Percentiles rank a stretch among this genome's conserved stretches.
phyloP scores from a whole-genome alignment of 202 grass and related monocot species.

The Zoysia matrella region DNA sequence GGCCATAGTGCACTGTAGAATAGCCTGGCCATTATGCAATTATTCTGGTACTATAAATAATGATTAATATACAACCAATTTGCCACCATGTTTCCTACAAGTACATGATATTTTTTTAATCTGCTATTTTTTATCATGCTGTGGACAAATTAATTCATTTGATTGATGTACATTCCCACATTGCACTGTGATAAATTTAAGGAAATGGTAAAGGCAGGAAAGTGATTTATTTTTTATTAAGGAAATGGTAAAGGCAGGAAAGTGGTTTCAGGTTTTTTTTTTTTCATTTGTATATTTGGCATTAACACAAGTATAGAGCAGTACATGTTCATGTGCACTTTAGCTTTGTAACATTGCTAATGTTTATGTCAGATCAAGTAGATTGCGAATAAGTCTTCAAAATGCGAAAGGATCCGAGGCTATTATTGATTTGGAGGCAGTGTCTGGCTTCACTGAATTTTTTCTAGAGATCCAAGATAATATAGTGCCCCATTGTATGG shows the following conservation, averaged over 20 bases:
- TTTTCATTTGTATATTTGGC: conserved; percentile 13
- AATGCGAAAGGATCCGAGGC: conserved; percentile 54
- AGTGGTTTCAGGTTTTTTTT: conserved; percentile 22
- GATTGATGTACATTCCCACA: conserved; percentile 22
- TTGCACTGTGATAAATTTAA: conserved; percentile 24
- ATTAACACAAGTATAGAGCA: conserved; percentile 20
- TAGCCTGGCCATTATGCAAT: background rate
- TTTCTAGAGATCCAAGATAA: conserved; percentile 65
- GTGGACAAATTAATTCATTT: conserved; percentile 21
- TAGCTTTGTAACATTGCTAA: conserved; percentile 35
- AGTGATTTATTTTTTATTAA: conserved; percentile 5
- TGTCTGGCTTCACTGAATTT: conserved; percentile 85
- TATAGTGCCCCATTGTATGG: conserved; percentile 49
- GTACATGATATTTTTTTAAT: conserved; percentile 9
- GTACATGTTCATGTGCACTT: conserved; percentile 13
- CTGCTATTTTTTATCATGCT: conserved; percentile 28
- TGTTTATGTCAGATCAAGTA: conserved; percentile 66
- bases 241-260: conserved; percentile 33
- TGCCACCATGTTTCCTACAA: conserved; percentile 12
- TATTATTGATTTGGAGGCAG: conserved; percentile 68
- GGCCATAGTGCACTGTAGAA: background rate
- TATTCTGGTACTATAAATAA: conserved; percentile 10
- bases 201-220: conserved; percentile 33
- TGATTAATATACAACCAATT: conserved; percentile 10
- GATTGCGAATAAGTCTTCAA: conserved; percentile 67